These are phyloP conservation scores for Xylaria sp. DNA, from an alignment of 2,329 filamentous ascomycete genomes.

Conservation along the genomic window DNA sequence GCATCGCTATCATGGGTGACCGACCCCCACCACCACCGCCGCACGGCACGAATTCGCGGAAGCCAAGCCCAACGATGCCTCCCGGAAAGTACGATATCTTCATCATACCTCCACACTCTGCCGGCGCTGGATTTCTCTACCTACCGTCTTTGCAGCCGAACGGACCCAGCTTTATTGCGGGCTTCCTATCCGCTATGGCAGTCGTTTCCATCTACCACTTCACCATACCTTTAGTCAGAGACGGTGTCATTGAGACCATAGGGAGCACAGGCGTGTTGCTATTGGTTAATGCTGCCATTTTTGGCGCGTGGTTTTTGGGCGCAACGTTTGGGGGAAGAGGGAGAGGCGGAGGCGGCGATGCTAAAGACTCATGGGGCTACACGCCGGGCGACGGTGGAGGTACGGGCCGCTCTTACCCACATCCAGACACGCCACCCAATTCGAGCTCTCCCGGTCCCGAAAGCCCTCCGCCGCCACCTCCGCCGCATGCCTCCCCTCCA, in stretches of 20 bases:
- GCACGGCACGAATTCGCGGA: slow-evolving; percentile 73
- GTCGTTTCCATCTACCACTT: slow-evolving; percentile 67
- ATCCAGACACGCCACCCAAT: slow-evolving; percentile 17
- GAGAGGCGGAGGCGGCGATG: slow-evolving; percentile 21
- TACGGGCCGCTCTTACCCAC: slow-evolving; percentile 19
- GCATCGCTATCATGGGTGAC: slow-evolving; percentile 53
- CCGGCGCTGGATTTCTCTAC: slow-evolving; percentile 86
- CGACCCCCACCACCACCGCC: slow-evolving; percentile 74
- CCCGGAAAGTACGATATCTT: slow-evolving; percentile 96
- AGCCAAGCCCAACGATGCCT: slow-evolving; percentile 59
- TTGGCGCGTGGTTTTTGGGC: slow-evolving; percentile 73
- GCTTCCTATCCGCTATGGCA: slow-evolving; percentile 71
- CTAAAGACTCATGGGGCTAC: slow-evolving; percentile 23
- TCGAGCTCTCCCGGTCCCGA: slow-evolving; percentile 26
- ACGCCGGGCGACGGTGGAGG: slow-evolving; percentile 24
- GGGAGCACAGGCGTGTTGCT: slow-evolving; percentile 69
- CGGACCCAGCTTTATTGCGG: slow-evolving; percentile 85
- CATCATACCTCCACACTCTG: slow-evolving; percentile 86
- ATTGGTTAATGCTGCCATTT: slow-evolving; percentile 65
- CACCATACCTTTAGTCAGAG: slow-evolving; percentile 71
- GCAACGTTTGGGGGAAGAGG: slow-evolving; percentile 48
- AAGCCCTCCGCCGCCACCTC: slow-evolving; percentile 35
- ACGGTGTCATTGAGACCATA: slow-evolving; percentile 62
- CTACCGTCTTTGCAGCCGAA: slow-evolving; percentile 84
- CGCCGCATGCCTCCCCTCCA: slow-evolving; percentile 32